Evolutionary conservation across 805 yeast genomes (phyloP), one percentile per base, ranked within the genome.

Genomic region (Teunomyces lycoperdinae): DNA sequence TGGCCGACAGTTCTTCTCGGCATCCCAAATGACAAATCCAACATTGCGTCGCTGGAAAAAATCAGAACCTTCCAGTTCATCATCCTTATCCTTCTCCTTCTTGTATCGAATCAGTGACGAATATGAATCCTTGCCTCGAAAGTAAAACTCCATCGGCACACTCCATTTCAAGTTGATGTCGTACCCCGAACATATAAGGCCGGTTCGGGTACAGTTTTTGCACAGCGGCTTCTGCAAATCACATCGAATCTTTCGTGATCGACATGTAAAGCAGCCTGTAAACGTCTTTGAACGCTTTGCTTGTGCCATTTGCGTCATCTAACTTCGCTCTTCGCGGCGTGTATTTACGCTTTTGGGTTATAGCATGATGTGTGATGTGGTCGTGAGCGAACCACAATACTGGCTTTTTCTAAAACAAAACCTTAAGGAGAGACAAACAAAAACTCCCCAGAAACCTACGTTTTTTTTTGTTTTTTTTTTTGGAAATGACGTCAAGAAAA

Each of bases 241-340:
- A 64, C 97, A 90, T 49, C 87, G 83, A 42, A 89, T 84, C 63
- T 89, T 87, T 40, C 96, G 66, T 11, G 84, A 71, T 39, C 96
- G 75, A 58, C 97, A 89, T 0, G 96, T 87, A 73, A 88, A 88
- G 61, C 97, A 90, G 1, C 96, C 97, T 0, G 87, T 83, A 60
- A 88, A 89, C 0, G 94, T 83, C 61, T 89, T 90, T 40, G 73
- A 62, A 44, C 67, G 44, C 32, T 32, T 44, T 42, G 34, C 26
- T 46, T 26, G 10, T 29, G 29, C 41, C 20, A 41, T 33, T n/a
- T 36, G 44, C 16, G 42, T 11, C 30, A 8, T 17, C 13, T 11
- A 30, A 17, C 44, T 30, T 10, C 11, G 14, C 20, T 28, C 16
- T 26, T 13, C 11, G 20, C 9, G 28, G 39, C 6, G 24, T 24